A percentile compares a stretch with the other conserved stretches of the same genome.
phyloP scores from a whole-genome alignment of 2,329 filamentous ascomycete species.

The Aureobasidium mangrovei region DNA sequence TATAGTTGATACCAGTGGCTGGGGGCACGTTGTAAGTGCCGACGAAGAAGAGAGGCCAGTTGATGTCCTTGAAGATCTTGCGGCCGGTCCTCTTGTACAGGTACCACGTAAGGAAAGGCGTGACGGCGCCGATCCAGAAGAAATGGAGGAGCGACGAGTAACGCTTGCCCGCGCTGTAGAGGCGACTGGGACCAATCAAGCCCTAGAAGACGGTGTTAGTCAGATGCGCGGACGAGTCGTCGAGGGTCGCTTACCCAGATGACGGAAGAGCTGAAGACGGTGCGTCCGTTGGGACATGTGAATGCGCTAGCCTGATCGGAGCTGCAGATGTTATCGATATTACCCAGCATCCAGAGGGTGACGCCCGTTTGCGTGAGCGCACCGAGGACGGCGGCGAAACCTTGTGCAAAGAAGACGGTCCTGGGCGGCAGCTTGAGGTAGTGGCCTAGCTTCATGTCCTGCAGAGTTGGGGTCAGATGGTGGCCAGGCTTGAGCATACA shows the following conservation, averaged over 20 bases:
- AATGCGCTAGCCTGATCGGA: constrained; percentile 75
- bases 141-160: constrained; percentile 42
- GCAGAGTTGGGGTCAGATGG: constrained; percentile 36
- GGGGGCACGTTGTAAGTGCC: constrained; percentile 61
- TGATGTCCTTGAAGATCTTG: constrained; percentile 20
- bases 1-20: constrained; percentile 74
- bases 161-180: constrained; percentile 40
- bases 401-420: constrained; percentile 66
- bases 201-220: constrained; percentile 21
- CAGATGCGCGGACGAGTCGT: neutral
- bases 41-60: constrained; percentile 66
- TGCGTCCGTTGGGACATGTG: constrained; percentile 76
- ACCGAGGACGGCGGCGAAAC: constrained; percentile 65
- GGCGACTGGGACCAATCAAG: constrained; percentile 41
- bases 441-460: constrained; percentile 73
- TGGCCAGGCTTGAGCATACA: constrained; percentile 52
- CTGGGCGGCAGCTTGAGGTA: constrained; percentile 81
- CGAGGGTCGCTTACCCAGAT: constrained; percentile 48
- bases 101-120: constrained; percentile 36
- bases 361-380: constrained; percentile 75
- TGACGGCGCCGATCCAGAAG: constrained; percentile 42
- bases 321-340: constrained; percentile 70
- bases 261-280: constrained; percentile 84
- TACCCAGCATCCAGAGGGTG: constrained; percentile 81
- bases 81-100: constrained; percentile 31